Evolutionary conservation across 2,329 filamentous ascomycete species (phyloP), one percentile per base, ranked within the genome.

Genomic region (Ustulina deusta): DNA sequence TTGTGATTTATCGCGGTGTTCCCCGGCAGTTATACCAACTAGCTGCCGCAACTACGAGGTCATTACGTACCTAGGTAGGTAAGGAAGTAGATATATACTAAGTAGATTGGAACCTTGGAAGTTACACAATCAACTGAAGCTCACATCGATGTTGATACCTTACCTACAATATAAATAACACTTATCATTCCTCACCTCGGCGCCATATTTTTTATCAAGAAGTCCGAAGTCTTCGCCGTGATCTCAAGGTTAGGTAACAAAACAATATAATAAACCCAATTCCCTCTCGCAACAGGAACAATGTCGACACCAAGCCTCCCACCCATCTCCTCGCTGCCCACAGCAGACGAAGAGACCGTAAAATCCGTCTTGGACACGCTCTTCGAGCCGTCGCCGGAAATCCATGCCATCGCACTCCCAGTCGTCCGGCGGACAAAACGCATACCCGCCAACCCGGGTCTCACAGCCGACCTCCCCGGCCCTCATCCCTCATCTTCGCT

Each of bases 381-480:
- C 66, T 97, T 97, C 80, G 94, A 97, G 78, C 92, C 93, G 17
- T 94, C 91, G 61, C 83, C 86, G 0, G 87, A 90, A 58, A 88
- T 97, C 1, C 93, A 95, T 79, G 83, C 86, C 13, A 84, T 96
- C 15, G 87, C 92, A 17, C 78, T 93, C 6, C 91, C 92, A 1
- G 81, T 91, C 2, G 83, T 97, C n/a, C 83, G 83, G 46, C 74
- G 78, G 1, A 74, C 49, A 38, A 57, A 55, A 13, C 66, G 68
- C 10, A 84, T 82, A 29, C 74, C 79, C 4, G 82, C 90, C 55
- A 87, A 97, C 61, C 91, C 95, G 79, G 85, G 90, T 13, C 88
- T 97, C 69, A 96, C 97, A 79, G 93, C 97, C 78, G 91, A 92
- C 29, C 93, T 90, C 66, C 83, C 97, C 0, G 91, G 93, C 79